A percentile compares a stretch with the other conserved stretches of the same genome.
Evolutionary conservation across 345 rosid species (phyloP).

Genomic region (Populus deltoides): DNA sequence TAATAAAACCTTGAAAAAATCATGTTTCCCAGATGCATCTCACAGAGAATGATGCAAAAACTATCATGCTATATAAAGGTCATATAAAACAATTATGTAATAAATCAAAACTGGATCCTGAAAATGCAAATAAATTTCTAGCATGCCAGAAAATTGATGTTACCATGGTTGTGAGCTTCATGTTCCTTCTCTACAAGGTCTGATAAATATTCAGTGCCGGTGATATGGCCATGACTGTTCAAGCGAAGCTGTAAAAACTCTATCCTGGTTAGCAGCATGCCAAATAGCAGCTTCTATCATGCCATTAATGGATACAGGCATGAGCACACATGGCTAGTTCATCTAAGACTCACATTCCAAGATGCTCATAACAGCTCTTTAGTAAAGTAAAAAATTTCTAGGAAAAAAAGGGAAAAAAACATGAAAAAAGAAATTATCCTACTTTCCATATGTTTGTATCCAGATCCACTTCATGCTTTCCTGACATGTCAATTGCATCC

Average conservation of each 20-base stretch:
- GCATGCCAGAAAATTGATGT: background rate
- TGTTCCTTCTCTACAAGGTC: constrained; percentile 95
- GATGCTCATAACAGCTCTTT: background rate
- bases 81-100: background rate
- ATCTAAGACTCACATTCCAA: background rate
- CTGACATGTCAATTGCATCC: constrained; percentile 99
- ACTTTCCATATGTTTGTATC: constrained; percentile 99
- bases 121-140: background rate
- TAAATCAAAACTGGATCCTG: background rate
- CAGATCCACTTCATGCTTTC: constrained; percentile 99
- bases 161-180: constrained; percentile 72
- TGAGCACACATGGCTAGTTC: background rate
- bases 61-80: background rate
- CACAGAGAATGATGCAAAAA: background rate
- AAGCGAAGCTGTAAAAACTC: constrained; percentile 80
- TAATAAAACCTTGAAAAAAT: background rate
- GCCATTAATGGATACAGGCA: background rate
- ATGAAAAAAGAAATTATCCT: constrained; percentile 10
- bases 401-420: background rate
- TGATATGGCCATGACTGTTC: constrained; percentile 73
- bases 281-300: background rate
- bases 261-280: constrained; percentile 22
- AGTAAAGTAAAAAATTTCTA: background rate
- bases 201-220: constrained; percentile 88
- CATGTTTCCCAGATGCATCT: background rate